phyloP scores from a whole-genome alignment of 495 filamentous ascomycete species.

The Amorphotheca resinae region DNA sequence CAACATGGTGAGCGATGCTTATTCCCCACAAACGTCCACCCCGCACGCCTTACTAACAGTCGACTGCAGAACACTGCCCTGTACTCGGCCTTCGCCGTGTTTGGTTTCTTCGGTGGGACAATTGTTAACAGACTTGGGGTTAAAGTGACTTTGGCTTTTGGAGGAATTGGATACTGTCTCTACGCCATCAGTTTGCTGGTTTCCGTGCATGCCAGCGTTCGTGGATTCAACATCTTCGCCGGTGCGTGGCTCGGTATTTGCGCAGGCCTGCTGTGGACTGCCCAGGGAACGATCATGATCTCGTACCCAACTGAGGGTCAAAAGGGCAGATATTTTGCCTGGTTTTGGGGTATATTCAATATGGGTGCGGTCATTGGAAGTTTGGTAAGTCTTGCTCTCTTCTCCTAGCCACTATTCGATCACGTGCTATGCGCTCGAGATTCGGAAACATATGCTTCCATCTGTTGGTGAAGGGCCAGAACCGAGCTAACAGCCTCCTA shows the following conservation, averaged over 20 bases:
- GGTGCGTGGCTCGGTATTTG: slow-evolving; percentile 65
- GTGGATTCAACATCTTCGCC: slow-evolving; percentile 65
- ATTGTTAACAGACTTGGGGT: slow-evolving; percentile 69
- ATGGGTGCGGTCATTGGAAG: slow-evolving; percentile 81
- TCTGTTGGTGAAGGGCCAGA: too few relatives aligned
- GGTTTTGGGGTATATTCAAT: slow-evolving; percentile 96
- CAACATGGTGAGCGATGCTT: slow-evolving; percentile 34
- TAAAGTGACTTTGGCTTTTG: slow-evolving; percentile 57
- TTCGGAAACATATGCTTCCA: too few relatives aligned
- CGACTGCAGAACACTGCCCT: slow-evolving; percentile 39
- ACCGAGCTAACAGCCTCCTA: slow-evolving; percentile 16
- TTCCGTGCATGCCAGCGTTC: slow-evolving; percentile 66
- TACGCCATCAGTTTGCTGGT: slow-evolving; percentile 68
- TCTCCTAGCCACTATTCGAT: neutral
- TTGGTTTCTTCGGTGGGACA: slow-evolving; percentile 78
- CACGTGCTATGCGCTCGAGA: neutral
- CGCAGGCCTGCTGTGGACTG: slow-evolving; percentile 81
- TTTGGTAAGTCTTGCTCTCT: slow-evolving; percentile 45
- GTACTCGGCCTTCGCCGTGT: slow-evolving; percentile 74
- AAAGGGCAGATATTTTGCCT: slow-evolving; percentile 81
- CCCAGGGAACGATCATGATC: slow-evolving; percentile 94
- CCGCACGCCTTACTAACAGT: neutral
- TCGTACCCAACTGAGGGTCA: slow-evolving; percentile 69
- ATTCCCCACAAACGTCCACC: slow-evolving; percentile 18
- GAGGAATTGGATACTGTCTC: slow-evolving; percentile 77